Evolutionary conservation across 179 eudicot species (phyloP), one percentile per base, ranked within the genome.

Genomic region (Silene coronaria): DNA sequence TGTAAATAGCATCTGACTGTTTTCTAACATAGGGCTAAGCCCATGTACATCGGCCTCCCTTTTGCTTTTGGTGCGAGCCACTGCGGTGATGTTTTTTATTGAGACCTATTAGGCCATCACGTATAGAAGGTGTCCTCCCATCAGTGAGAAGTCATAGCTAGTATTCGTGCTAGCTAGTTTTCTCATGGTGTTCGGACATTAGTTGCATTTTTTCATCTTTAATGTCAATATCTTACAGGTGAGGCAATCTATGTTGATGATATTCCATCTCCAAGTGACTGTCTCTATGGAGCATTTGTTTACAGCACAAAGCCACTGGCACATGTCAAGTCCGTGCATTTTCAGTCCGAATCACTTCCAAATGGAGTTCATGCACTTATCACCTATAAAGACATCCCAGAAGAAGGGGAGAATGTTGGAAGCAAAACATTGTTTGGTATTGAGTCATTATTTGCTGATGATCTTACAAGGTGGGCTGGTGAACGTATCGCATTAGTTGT

Each of bases 171-270:
- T 12, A 45, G 51, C 32, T 61, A 24, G 26, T 22, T 11, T 61
- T 24, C 66, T 36, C 28, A 61, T 61, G 66, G 34, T 10, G 28
- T 4, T 4, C 23, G 14, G 42, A 64, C 38, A 28, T 67, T 8
- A 70, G 61, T 38, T 38, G 68, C 22, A 14, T 72, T 26, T 12
- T 36, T 9, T n/a, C 22, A 36, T 72, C 24, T 34, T 65, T 26
- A 30, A 30, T 66, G n/a, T 73, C 46, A 24, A 55, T 46, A 24
- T 71, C 79, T 28, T 70, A 34, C 85, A 95, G 99, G 99, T 79
- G 99, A 95, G 88, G 92, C 97, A 42, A 82, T 93, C 45, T 95
- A 75, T 81, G 96, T 95, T 58, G 99, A 92, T 79, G 99, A 95
- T 82, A 93, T 93, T 81, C 99, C 99, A 76, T 91, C 99, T 36